These are phyloP conservation scores for Austroboletus niveus DNA, from an alignment of 1,284 basidiomycete genomes.

Conservation along the genomic window DNA sequence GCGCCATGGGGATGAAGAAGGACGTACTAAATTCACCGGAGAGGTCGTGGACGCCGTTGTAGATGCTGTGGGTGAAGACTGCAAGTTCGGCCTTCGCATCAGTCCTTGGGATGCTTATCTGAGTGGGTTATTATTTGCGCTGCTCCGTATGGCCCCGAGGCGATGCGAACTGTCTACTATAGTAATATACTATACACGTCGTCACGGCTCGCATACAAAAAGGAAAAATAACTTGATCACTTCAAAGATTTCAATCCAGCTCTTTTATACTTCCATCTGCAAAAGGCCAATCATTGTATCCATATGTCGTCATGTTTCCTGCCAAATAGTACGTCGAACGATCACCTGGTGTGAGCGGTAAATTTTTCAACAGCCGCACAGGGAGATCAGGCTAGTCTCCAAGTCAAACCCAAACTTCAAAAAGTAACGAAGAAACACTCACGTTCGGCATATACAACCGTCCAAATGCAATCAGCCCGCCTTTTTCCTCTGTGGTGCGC, in stretches of 20 bases:
- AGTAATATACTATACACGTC: no score
- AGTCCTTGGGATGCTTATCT: no score
- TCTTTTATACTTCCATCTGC: background rate
- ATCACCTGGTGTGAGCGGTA: constrained; percentile 19
- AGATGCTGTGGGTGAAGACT: no score
- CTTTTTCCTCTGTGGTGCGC: constrained; percentile 20
- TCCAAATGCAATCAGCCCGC: constrained; percentile 45
- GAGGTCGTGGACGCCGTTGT: no score
- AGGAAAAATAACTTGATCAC: no score
- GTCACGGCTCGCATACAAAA: no score
- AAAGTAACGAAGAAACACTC: background rate
- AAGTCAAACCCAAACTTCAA: background rate
- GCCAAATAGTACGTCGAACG: constrained; percentile 18
- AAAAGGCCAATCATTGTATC: constrained; percentile 32
- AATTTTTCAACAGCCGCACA: constrained; percentile 22
- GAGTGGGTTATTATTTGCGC: no score
- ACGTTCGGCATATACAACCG: constrained; percentile 33
- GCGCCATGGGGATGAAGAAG: no score
- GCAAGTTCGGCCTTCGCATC: no score
- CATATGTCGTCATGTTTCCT: constrained; percentile 12
- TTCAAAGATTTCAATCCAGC: background rate
- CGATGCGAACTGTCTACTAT: no score
- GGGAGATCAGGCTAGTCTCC: constrained; percentile 43
- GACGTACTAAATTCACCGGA: no score
- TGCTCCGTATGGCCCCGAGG: no score